A percentile compares a stretch with the other conserved stretches of the same genome.
These are phyloP conservation scores for Mycena albidolilacea DNA, from an alignment of 768 basidiomycete species.

Conservation along the genomic window DNA sequence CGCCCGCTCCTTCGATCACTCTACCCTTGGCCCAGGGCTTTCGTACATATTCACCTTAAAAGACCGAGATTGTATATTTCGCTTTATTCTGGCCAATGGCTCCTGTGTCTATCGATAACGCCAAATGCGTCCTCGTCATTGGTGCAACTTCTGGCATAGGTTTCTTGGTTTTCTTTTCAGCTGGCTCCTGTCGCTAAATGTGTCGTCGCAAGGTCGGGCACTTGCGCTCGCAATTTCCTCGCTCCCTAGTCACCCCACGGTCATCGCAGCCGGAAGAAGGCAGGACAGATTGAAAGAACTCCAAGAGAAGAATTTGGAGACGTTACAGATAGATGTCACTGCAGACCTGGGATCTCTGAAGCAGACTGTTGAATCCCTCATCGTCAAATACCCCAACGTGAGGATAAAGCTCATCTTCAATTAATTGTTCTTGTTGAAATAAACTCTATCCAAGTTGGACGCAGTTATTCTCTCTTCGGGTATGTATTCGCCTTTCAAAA, in stretches of 20 bases:
- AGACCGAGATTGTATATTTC: too few species aligned
- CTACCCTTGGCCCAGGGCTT: too few species aligned
- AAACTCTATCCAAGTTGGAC: conserved; percentile 60
- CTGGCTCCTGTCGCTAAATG: background rate
- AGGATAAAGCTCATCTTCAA: background rate
- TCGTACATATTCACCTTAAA: too few species aligned
- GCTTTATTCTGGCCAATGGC: background rate
- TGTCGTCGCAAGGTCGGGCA: conserved; percentile 66
- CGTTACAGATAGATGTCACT: conserved; percentile 61
- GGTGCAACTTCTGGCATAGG: conserved; percentile 76
- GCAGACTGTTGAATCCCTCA: conserved; percentile 55
- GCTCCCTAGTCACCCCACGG: conserved; percentile 1
- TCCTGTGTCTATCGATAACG: conserved; percentile 58
- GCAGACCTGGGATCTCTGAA: conserved; percentile 55
- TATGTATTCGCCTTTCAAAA: too few species aligned
- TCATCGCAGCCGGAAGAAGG: conserved; percentile 21
- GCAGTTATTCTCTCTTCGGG: conserved; percentile 54
- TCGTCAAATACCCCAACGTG: conserved; percentile 67
- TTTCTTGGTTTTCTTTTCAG: conserved; percentile 29
- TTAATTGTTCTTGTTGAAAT: background rate
- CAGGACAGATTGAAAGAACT: conserved; percentile 69
- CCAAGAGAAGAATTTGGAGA: conserved; percentile 54
- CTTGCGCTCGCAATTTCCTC: conserved; percentile 64
- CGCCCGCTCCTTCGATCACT: too few species aligned
- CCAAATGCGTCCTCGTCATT: conserved; percentile 66